Conservation (phyloP, 805 yeast species). For the Candida fluviatilis region DNA sequence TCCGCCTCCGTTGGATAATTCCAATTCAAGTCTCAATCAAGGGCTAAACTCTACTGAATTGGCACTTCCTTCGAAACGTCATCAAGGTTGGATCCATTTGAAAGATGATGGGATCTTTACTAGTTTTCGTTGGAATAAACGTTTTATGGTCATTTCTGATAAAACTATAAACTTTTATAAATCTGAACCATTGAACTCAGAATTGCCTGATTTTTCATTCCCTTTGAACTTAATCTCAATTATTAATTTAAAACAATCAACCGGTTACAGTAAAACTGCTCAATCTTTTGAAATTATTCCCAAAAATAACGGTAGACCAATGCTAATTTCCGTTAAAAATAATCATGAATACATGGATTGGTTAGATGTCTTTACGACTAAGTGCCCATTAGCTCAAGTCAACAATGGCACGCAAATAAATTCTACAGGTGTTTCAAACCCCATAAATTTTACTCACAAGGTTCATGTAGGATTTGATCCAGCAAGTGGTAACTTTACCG, state of each 20-base stretch:
- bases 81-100: conserved; percentile 83
- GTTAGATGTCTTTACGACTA: conserved; percentile 83
- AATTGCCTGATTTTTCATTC: conserved; percentile 30
- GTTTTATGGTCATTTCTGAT: conserved; percentile 75
- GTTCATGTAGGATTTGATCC: conserved; percentile 89
- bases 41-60: conserved; percentile 9
- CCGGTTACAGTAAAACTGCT: conserved; percentile 32
- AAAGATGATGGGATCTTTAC: conserved; percentile 85
- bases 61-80: conserved; percentile 25
- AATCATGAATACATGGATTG: conserved; percentile 81
- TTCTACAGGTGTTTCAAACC: conserved; percentile 67
- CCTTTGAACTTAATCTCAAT: conserved; percentile 35
- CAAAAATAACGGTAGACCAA: conserved; percentile 50
- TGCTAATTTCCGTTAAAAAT: conserved; percentile 70
- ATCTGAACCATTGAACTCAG: conserved; percentile 41
- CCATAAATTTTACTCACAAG: conserved; percentile 91
- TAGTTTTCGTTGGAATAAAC: conserved; percentile 88
- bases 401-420: conserved; percentile 3
- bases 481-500: conserved; percentile 56
- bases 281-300: conserved; percentile 78
- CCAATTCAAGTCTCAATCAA: conserved; percentile 4
- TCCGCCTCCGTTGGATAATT: conserved; percentile 23
- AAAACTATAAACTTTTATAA: conserved; percentile 72
- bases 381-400: conserved; percentile 58
- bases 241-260: conserved; percentile 57